Conservation (phyloP, 345 rosid genomes). For the Ricinus communis region DNA sequence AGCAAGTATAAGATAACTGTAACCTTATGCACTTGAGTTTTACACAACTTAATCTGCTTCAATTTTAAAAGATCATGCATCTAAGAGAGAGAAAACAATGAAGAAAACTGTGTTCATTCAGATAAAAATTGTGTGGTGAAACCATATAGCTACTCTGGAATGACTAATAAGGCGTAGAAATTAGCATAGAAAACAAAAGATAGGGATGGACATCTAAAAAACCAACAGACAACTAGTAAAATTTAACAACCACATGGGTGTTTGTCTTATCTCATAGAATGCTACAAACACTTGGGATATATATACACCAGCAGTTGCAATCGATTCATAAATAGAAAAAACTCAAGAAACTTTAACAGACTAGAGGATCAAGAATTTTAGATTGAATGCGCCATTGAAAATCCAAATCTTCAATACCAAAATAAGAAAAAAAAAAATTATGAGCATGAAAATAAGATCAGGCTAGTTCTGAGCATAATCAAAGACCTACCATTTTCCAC, state of each 20-base stretch:
- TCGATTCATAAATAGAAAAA: not conserved
- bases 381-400: not conserved
- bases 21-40: not conserved
- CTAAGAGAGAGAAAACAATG: not conserved
- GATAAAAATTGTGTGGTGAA: no score
- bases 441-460: not conserved
- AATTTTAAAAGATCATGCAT: not conserved
- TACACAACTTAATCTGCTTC: not conserved
- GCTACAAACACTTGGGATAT: not conserved
- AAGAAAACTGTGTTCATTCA: not conserved
- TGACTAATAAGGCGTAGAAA: not conserved
- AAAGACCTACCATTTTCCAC: not conserved
- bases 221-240: not conserved
- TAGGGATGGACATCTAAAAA: not conserved
- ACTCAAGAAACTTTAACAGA: not conserved
- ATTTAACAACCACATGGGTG: not conserved
- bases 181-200: not conserved
- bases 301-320: not conserved
- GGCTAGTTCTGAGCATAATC: not conserved
- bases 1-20: constrained; percentile 21
- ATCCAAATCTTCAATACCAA: not conserved
- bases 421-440: not conserved
- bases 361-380: not conserved
- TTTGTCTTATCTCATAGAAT: constrained; percentile 3
- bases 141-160: no score